phyloP scores from a whole-genome alignment of 805 yeast genomes.

The Starmerella stigmatis region DNA sequence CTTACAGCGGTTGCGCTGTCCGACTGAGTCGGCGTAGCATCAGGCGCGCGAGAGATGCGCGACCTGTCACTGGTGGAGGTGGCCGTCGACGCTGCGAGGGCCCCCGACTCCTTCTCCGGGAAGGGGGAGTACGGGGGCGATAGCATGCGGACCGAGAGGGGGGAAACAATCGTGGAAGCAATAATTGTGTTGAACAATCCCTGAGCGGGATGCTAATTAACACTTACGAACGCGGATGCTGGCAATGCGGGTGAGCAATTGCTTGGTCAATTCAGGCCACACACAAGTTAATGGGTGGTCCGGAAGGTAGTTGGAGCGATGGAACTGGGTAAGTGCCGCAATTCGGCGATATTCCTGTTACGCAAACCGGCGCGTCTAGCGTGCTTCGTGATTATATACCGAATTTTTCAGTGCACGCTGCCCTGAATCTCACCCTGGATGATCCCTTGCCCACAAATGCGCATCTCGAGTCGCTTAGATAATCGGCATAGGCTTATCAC shows the following conservation, averaged over 20 bases:
- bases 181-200: constrained; percentile 7
- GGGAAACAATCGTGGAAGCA: constrained; percentile 1
- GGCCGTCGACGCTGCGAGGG: neutral
- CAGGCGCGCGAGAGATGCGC: constrained; percentile 2
- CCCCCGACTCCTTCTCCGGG: constrained; percentile 18
- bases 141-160: constrained; percentile 23
- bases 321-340: neutral
- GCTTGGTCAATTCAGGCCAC: constrained; percentile 17
- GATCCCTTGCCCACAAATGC: constrained; percentile 4
- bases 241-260: neutral
- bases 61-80: neutral
- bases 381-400: constrained; percentile 14
- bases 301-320: neutral
- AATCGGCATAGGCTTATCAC: constrained; percentile 15
- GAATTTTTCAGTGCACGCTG: constrained; percentile 14
- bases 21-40: neutral
- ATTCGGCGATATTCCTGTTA: neutral
- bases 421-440: neutral
- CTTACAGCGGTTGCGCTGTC: constrained; percentile 3
- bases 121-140: constrained; percentile 31
- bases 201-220: neutral
- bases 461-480: constrained; percentile 20
- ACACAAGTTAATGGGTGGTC: constrained; percentile 21
- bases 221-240: neutral
- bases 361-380: neutral